Conservation (phyloP, 805 yeast genomes). For the Gaillardinia entomophila region DNA sequence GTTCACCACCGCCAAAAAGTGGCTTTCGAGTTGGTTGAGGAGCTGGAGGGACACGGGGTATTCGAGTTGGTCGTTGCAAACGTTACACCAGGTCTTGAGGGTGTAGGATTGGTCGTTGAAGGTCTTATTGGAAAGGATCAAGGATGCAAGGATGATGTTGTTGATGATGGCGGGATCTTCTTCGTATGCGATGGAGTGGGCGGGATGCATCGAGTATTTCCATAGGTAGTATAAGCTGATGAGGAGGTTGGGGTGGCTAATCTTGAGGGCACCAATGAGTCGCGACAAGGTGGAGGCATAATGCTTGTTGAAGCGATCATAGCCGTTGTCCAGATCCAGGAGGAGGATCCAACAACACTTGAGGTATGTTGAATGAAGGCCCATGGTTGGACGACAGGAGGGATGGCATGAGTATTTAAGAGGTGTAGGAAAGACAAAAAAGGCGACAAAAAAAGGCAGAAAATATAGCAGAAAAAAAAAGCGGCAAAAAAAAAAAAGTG, state of each 20-base stretch:
- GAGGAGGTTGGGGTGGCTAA: not conserved
- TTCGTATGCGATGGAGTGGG: not conserved
- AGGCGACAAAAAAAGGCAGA: too few species aligned
- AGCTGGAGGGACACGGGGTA: not conserved
- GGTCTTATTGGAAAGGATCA: constrained; percentile 18
- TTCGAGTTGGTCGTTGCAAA: constrained; percentile 1
- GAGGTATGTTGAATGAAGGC: not conserved
- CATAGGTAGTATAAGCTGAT: not conserved
- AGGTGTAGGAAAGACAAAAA: too few species aligned
- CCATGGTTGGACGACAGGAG: not conserved
- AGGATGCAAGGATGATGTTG: not conserved
- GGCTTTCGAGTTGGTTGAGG: constrained; percentile 9
- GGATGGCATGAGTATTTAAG: too few species aligned
- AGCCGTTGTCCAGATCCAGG: not conserved
- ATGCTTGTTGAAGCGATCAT: not conserved
- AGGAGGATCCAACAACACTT: not conserved
- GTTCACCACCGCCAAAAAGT: constrained; percentile 9
- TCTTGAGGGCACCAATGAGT: not conserved
- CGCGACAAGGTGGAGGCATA: not conserved
- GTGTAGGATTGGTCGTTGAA: constrained; percentile 47
- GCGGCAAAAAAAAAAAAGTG: too few species aligned
- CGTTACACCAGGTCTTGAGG: constrained; percentile 43
- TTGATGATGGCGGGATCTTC: not conserved
- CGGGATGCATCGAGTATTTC: not conserved
- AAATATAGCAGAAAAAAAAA: too few species aligned